Conservation (phyloP, 352 stramenopile species). For the Bremia lactucae region DNA sequence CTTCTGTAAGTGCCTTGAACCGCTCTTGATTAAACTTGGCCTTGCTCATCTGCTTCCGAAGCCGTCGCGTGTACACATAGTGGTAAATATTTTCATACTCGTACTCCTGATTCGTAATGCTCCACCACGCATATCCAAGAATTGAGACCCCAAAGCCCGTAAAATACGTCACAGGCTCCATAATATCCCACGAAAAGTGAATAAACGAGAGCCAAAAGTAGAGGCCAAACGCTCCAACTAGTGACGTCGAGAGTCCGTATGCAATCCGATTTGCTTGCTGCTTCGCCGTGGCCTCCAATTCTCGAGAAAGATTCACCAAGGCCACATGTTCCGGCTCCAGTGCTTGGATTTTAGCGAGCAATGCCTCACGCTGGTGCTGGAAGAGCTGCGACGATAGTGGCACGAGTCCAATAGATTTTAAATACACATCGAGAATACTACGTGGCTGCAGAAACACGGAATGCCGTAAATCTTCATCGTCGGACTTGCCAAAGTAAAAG, state of each 20-base stretch:
- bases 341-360: slow-evolving; percentile 55
- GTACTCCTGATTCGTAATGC: slow-evolving; percentile 77
- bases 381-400: slow-evolving; percentile 63
- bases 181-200: slow-evolving; percentile 86
- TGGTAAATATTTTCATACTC: slow-evolving; percentile 85
- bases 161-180: slow-evolving; percentile 87
- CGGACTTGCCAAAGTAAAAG: slow-evolving; percentile 71
- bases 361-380: slow-evolving; percentile 40
- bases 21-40: slow-evolving; percentile 48
- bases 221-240: slow-evolving; percentile 67
- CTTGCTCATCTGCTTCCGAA: slow-evolving; percentile 42
- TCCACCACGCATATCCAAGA: slow-evolving; percentile 78
- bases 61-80: slow-evolving; percentile 64
- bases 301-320: slow-evolving; percentile 46
- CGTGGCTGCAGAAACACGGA: slow-evolving; percentile 74
- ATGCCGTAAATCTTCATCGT: slow-evolving; percentile 59
- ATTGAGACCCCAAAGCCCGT: slow-evolving; percentile 74
- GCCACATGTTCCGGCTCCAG: slow-evolving; percentile 61
- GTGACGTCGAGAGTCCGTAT: slow-evolving; percentile 41
- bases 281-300: slow-evolving; percentile 49
- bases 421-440: slow-evolving; percentile 69
- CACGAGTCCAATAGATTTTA: slow-evolving; percentile 64
- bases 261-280: slow-evolving; percentile 49
- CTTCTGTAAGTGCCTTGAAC: slow-evolving; percentile 28
- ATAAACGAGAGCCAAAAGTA: slow-evolving; percentile 86